A percentile compares a stretch with the other conserved stretches of the same genome.
phyloP scores from a whole-genome alignment of 2,329 filamentous ascomycete species.

The Colletotrichum camelliae region DNA sequence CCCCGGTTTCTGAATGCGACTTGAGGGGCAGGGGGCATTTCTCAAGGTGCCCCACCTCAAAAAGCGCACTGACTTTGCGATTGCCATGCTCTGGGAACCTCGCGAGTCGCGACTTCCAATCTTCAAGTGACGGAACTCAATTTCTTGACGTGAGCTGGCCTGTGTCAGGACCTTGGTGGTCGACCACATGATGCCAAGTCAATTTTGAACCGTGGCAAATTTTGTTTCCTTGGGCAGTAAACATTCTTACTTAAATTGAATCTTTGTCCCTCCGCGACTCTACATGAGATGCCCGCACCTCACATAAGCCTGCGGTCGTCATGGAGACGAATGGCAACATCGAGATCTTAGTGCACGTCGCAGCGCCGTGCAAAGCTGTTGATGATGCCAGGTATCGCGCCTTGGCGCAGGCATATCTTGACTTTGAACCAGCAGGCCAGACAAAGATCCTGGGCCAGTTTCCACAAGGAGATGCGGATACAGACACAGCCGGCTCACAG shows the following conservation, averaged over 20 bases:
- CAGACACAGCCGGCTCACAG: background rate
- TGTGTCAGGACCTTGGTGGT: background rate
- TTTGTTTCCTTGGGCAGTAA: background rate
- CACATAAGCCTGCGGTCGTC: background rate
- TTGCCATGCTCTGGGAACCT: background rate
- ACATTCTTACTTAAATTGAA: background rate
- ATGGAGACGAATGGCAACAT: conserved; percentile 33
- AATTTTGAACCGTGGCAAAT: background rate
- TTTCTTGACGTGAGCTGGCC: background rate
- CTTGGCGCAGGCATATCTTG: conserved; percentile 57
- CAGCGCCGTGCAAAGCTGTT: conserved; percentile 51
- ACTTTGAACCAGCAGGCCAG: conserved; percentile 42
- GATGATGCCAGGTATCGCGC: conserved; percentile 56
- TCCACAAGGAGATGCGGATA: background rate
- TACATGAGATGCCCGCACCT: background rate
- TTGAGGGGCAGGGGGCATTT: background rate
- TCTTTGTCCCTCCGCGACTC: background rate
- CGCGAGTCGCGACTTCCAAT: background rate
- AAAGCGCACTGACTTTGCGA: conserved; percentile 13
- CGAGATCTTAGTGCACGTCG: conserved; percentile 62
- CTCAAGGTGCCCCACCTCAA: background rate
- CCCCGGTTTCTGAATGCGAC: conserved; percentile 5
- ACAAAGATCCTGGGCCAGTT: background rate
- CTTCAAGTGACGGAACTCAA: background rate
- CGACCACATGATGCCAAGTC: background rate